Base-by-base conservation (phyloP, 73 alveolate genomes). In the Paramecium biaurelia region DNA sequence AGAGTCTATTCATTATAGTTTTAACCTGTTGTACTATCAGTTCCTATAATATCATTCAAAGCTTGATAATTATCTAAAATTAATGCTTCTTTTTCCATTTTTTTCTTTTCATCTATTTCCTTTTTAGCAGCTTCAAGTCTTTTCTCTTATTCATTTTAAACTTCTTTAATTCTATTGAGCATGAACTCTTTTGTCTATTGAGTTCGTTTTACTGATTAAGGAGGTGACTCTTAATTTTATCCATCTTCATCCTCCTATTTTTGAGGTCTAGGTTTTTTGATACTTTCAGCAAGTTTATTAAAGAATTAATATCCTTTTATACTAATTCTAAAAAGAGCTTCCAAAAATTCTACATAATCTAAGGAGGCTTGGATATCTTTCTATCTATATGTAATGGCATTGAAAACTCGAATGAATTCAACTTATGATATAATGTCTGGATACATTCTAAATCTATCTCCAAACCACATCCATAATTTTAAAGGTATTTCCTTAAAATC, bases 381-480 rank as follows among this genome's bases (percentile, higher is more conserved):
- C 15, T 38, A 18, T 41, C 56, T 79, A 24, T 43, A 79, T 11
- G 90, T 79, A 20, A 79, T 79, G 12, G 72, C 70, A 79, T 79
- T 79, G 28, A 79, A 79, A n/a, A 79, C 74, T 1, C 90, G 47
- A 38, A 79, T 24, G 47, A 79, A 79, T 2, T 79, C 90, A 4
- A 34, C 32, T 47, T 43, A 43, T 47, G 72, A 1, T 0, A 79
- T 30, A 0, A 79, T 47, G 6, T 79, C 90, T 37, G 90, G 90
- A 3, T 79, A 79, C 24, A 79, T 41, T 23, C 90, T 21, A 79
- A 79, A 79, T 26, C 90, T 79, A 42, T 79, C 90, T 43, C 90
- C 90, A 79, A 79, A 79, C 90, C 90, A 79, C 90, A 79, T 79
- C 70, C 70, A 79, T 26, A 79, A 30, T 79, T 47, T 79, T 26